Conservation (phyloP, 352 stramenopile genomes). For the Pythium sp. region DNA sequence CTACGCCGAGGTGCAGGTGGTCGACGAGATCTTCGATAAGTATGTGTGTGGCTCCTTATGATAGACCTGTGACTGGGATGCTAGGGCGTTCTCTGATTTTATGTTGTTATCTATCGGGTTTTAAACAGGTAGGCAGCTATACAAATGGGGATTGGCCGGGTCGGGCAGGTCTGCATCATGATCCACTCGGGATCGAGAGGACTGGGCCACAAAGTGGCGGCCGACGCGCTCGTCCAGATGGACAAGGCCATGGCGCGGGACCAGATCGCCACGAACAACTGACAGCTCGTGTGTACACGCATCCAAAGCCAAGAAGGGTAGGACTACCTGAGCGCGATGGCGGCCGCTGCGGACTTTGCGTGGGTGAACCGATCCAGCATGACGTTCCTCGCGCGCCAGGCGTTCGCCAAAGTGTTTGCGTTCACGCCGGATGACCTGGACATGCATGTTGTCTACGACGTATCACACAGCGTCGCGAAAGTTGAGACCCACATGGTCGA, state of each 20-base stretch:
- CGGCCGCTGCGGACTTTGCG: background rate
- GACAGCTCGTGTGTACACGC: background rate
- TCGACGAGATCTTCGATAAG: background rate
- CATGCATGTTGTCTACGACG: background rate
- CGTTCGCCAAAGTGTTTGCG: background rate
- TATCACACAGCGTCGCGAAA: background rate
- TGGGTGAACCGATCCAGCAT: background rate
- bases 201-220: background rate
- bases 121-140: background rate
- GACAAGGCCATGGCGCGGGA: background rate
- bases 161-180: background rate
- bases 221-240: constrained; percentile 2
- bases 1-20: background rate
- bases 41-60: background rate
- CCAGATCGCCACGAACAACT: background rate
- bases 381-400: background rate
- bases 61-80: too few species aligned
- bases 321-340: constrained; percentile 1
- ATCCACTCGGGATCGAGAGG: background rate
- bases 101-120: too few species aligned
- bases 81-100: too few species aligned
- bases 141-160: background rate
- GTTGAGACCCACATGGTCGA: background rate
- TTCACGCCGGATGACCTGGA: background rate
- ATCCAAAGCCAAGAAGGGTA: background rate